Conservation (phyloP, 352 stramenopile species). For the Pythium diclinum region DNA sequence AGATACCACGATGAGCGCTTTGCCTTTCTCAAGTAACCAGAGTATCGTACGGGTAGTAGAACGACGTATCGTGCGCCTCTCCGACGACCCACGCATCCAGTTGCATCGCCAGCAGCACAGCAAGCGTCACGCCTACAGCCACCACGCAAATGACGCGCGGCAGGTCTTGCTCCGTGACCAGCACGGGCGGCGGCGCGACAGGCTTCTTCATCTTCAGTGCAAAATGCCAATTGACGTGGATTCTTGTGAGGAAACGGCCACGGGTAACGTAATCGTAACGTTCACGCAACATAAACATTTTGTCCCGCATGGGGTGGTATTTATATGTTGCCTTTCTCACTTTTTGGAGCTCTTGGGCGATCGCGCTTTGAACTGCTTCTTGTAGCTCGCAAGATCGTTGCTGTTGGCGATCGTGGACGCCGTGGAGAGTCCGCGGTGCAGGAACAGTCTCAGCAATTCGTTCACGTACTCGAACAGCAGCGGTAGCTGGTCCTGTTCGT, state of each 20-base stretch:
- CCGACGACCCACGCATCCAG: slow-evolving; percentile 47
- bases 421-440: slow-evolving; percentile 75
- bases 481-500: slow-evolving; percentile 74
- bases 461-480: slow-evolving; percentile 63
- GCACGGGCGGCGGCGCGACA: slow-evolving; percentile 42
- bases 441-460: slow-evolving; percentile 74
- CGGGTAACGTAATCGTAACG: slow-evolving; percentile 18
- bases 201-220: slow-evolving; percentile 14
- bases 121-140: slow-evolving; percentile 30
- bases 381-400: slow-evolving; percentile 62
- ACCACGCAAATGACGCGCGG: slow-evolving; percentile 39
- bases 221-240: neutral
- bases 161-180: slow-evolving; percentile 53
- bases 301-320: slow-evolving; percentile 4
- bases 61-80: slow-evolving; percentile 38
- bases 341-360: slow-evolving; percentile 1
- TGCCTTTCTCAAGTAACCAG: too few species aligned
- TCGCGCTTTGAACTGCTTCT: slow-evolving; percentile 32
- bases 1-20: too few species aligned
- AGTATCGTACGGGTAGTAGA: slow-evolving; percentile 51
- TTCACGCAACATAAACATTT: slow-evolving; percentile 23
- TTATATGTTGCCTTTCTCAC: slow-evolving; percentile 12
- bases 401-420: slow-evolving; percentile 74
- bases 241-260: slow-evolving; percentile 12
- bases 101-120: slow-evolving; percentile 44